Conservation (phyloP, 306 rosid genomes). For the Psophocarpus tetragonolobus region DNA sequence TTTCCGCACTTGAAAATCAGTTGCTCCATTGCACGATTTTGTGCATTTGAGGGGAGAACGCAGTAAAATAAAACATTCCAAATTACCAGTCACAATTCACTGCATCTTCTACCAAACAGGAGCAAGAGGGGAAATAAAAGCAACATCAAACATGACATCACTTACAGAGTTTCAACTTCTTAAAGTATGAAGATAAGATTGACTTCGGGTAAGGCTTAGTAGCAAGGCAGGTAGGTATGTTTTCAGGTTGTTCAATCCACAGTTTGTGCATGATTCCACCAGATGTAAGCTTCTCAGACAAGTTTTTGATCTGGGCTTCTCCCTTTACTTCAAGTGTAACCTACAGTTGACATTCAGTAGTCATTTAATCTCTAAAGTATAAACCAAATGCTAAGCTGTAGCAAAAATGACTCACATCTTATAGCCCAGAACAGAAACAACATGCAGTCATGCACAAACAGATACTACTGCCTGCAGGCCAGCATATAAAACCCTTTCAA, state of each 20-base stretch:
- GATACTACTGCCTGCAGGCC: neutral
- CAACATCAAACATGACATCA: slow-evolving; percentile 33
- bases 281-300: slow-evolving; percentile 66
- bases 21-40: neutral
- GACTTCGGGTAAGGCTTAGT: slow-evolving; percentile 87
- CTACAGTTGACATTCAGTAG: slow-evolving; percentile 38
- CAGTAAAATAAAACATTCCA: neutral
- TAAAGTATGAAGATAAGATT: slow-evolving; percentile 55
- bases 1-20: neutral
- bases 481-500: neutral
- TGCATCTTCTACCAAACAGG: neutral
- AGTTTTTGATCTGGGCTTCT: slow-evolving; percentile 66
- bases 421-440: neutral
- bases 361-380: slow-evolving; percentile 1
- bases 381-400: neutral
- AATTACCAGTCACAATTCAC: neutral
- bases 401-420: neutral
- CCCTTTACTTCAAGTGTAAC: slow-evolving; percentile 89
- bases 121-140: neutral
- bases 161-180: slow-evolving; percentile 86
- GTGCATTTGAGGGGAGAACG: neutral
- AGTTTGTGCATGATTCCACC: slow-evolving; percentile 70
- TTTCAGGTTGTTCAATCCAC: slow-evolving; percentile 89
- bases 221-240: slow-evolving; percentile 80
- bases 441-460: neutral